phyloP scores from a whole-genome alignment of 768 basidiomycete genomes.

The Trametes maxima region DNA sequence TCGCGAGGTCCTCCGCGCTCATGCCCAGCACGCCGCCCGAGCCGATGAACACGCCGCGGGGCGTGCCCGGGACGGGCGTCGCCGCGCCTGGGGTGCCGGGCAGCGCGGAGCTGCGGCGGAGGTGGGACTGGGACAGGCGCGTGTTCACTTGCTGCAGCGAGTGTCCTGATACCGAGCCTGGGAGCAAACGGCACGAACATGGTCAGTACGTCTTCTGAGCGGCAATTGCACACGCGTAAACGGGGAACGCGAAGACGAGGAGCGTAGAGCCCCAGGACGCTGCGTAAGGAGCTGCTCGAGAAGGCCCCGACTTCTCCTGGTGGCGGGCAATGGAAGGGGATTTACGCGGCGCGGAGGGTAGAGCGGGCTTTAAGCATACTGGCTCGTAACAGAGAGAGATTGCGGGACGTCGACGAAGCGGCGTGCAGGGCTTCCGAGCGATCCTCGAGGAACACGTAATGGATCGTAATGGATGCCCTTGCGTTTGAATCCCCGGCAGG shows the following conservation, averaged over 20 bases:
- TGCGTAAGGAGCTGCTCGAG: not conserved
- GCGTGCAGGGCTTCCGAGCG: not conserved
- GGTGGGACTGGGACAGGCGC: constrained; percentile 21
- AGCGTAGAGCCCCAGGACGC: not conserved
- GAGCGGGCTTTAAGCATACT: not conserved
- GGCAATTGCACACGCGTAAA: not conserved
- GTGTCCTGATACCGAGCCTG: constrained; percentile 43
- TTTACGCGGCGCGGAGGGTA: constrained; percentile 11
- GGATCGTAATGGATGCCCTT: not conserved
- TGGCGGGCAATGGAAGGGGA: constrained; percentile 8
- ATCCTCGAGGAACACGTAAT: not conserved
- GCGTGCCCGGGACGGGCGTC: constrained; percentile 28
- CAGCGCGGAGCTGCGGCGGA: constrained; percentile 21
- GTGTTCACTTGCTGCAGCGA: constrained; percentile 34
- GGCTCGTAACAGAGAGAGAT: no score
- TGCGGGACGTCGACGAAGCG: not conserved
- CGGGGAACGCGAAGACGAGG: not conserved
- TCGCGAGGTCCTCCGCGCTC: constrained; percentile 27
- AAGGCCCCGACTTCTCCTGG: not conserved
- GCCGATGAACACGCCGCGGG: constrained; percentile 29
- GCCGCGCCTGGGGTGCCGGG: constrained; percentile 24
- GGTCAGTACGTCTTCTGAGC: not conserved
- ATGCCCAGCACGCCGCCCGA: constrained; percentile 25
- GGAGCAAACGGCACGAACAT: not conserved
- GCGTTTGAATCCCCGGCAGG: not conserved